These are phyloP conservation scores for Solanum chmielewskii DNA, from an alignment of 257 asterid genomes.

Conservation along the genomic window DNA sequence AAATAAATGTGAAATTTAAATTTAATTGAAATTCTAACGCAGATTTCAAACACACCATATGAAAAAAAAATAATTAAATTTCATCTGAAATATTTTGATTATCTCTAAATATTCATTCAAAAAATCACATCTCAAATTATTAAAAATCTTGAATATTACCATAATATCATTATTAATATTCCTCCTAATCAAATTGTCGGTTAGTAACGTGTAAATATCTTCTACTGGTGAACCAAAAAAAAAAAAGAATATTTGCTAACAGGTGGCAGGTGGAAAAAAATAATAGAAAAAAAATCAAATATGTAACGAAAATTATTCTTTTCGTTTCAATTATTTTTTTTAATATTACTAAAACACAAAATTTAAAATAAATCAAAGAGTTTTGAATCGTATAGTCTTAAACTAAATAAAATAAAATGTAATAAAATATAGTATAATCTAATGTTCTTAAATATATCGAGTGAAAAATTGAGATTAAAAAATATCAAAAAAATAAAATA, in stretches of 20 bases:
- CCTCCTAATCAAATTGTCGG: background rate
- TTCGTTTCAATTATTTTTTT: background rate
- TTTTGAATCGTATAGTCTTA: too few species aligned
- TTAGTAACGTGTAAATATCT: background rate
- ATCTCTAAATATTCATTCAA: background rate
- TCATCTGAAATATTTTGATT: background rate
- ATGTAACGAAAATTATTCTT: background rate
- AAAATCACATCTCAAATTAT: background rate
- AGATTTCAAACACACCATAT: accelerated
- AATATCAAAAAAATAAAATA: too few species aligned
- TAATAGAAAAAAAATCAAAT: background rate
- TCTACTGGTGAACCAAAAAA: background rate
- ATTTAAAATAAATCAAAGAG: too few species aligned
- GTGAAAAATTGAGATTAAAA: background rate
- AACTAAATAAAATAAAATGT: background rate
- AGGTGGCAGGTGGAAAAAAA: background rate
- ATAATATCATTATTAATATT: background rate
- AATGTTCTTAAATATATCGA: background rate
- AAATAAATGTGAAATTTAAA: too few species aligned
- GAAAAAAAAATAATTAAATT: too few species aligned
- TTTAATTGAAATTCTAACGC: accelerated
- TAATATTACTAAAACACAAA: too few species aligned
- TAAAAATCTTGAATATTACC: background rate
- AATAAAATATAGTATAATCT: background rate
- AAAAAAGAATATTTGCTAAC: background rate